Conservation (phyloP, 768 basidiomycete genomes). For the Auriscalpium microsporum region DNA sequence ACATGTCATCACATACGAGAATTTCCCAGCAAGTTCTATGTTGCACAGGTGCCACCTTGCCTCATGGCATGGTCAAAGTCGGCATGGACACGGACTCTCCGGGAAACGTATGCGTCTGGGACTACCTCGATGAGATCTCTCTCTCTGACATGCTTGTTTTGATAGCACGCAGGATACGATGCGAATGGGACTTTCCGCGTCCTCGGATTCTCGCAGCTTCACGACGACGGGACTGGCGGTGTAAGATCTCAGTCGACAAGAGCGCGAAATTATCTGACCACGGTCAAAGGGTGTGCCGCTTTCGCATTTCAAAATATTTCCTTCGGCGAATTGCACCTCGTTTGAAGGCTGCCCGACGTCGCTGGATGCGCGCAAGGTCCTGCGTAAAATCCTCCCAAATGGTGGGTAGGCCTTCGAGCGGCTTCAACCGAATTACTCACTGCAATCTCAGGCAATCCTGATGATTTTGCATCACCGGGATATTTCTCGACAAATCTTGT, state of each 20-base stretch:
- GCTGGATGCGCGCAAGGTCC: conserved; percentile 35
- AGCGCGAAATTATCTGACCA: too few relatives aligned
- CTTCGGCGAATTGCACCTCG: conserved; percentile 39
- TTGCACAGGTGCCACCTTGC: conserved; percentile 45
- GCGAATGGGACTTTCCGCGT: conserved; percentile 26
- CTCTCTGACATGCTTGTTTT: not conserved
- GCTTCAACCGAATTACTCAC: not conserved
- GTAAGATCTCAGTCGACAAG: conserved; percentile 19
- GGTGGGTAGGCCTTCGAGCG: conserved; percentile 24
- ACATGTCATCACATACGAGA: not conserved
- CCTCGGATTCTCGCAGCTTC: conserved; percentile 57
- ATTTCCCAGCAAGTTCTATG: not conserved
- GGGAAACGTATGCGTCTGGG: conserved; percentile 35
- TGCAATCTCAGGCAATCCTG: conserved; percentile 37
- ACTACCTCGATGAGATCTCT: conserved; percentile 23
- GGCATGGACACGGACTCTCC: conserved; percentile 64
- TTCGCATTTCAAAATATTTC: conserved; percentile 56
- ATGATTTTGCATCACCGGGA: conserved; percentile 56
- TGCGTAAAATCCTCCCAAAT: conserved; percentile 39
- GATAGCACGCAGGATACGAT: conserved; percentile 33
- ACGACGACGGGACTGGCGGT: conserved; percentile 55
- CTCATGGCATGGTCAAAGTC: conserved; percentile 63
- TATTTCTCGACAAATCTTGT: conserved; percentile 59
- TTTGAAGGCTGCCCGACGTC: conserved; percentile 49
- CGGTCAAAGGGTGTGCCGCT: conserved; percentile 37